Percentiles rank a stretch among this genome's conserved stretches.
Evolutionary conservation across 306 rosid genomes (phyloP).

Genomic region (Malus fusca): DNA sequence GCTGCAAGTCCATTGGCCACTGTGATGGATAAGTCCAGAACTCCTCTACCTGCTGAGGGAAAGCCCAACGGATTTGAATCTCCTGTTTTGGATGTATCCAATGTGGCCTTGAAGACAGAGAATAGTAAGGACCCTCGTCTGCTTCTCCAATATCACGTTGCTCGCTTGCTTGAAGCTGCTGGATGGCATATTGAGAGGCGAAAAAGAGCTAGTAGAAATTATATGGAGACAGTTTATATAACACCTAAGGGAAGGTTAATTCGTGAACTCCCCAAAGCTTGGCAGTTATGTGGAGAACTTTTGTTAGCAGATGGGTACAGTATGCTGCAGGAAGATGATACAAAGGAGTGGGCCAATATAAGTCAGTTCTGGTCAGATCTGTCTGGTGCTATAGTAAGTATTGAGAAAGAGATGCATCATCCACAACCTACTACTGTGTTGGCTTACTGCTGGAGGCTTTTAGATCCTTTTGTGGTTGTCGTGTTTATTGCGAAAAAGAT

Average conservation of each 20-base stretch:
- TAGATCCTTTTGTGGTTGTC: slow-evolving; percentile 80
- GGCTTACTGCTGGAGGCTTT: slow-evolving; percentile 68
- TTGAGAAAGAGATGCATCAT: slow-evolving; percentile 45
- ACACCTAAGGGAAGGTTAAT: slow-evolving; percentile 72
- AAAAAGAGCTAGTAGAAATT: slow-evolving; percentile 60
- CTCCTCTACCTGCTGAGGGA: slow-evolving; percentile 49
- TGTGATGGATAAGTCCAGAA: slow-evolving; percentile 36
- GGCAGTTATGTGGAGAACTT: slow-evolving; percentile 77
- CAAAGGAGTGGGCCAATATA: slow-evolving; percentile 61
- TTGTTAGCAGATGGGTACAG: slow-evolving; percentile 43
- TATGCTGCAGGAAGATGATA: slow-evolving; percentile 23
- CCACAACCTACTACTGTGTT: slow-evolving; percentile 33
- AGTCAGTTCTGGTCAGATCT: slow-evolving; percentile 74
- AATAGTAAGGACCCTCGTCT: slow-evolving; percentile 51
- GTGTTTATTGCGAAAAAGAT: slow-evolving; percentile 64
- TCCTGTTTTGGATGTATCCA: slow-evolving; percentile 30
- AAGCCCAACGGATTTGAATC: slow-evolving; percentile 25
- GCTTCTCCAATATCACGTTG: slow-evolving; percentile 47
- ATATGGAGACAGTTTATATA: slow-evolving; percentile 59
- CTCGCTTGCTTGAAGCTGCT: slow-evolving; percentile 54
- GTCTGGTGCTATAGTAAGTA: slow-evolving; percentile 41
- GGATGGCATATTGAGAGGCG: slow-evolving; percentile 79
- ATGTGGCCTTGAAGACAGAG: slow-evolving; percentile 29
- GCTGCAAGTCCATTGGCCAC: slow-evolving; percentile 41
- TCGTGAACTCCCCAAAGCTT: slow-evolving; percentile 78